Conservation (phyloP, 768 basidiomycete species). For the Auricularia sp. region DNA sequence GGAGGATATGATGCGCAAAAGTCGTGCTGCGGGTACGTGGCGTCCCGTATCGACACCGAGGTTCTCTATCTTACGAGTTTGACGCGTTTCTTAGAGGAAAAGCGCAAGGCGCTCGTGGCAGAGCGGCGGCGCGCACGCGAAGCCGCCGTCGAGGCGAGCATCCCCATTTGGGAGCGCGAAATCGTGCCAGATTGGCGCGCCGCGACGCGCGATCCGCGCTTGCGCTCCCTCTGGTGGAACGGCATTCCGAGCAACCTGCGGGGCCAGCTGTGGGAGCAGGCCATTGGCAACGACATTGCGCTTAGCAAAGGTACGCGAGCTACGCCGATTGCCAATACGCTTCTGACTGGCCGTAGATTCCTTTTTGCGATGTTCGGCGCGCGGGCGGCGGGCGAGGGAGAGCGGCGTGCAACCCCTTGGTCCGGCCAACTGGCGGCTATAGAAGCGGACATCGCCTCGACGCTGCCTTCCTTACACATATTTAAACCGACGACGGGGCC, state of each 20-base stretch:
- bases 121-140: conserved; percentile 58
- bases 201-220: conserved; percentile 51
- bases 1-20: conserved; percentile 80
- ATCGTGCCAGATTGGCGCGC: conserved; percentile 78
- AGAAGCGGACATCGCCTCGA: conserved; percentile 64
- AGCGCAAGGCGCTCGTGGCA: conserved; percentile 50
- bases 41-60: not conserved
- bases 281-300: conserved; percentile 75
- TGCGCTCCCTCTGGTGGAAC: conserved; percentile 77
- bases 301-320: conserved; percentile 60
- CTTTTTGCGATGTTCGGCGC: conserved; percentile 50
- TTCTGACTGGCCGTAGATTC: not conserved
- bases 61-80: conserved; percentile 2
- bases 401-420: conserved; percentile 53
- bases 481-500: conserved; percentile 72
- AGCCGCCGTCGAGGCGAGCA: conserved; percentile 55
- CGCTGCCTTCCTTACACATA: conserved; percentile 69
- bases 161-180: conserved; percentile 66
- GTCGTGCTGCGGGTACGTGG: conserved; percentile 56
- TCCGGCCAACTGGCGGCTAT: conserved; percentile 54
- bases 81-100: conserved; percentile 44
- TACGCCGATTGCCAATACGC: not conserved
- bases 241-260: conserved; percentile 80
- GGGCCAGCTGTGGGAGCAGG: conserved; percentile 72
- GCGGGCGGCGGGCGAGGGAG: conserved; percentile 60